Base-by-base conservation (phyloP, 192 early-diverging fungal genomes). In the Coemansia sp. region DNA sequence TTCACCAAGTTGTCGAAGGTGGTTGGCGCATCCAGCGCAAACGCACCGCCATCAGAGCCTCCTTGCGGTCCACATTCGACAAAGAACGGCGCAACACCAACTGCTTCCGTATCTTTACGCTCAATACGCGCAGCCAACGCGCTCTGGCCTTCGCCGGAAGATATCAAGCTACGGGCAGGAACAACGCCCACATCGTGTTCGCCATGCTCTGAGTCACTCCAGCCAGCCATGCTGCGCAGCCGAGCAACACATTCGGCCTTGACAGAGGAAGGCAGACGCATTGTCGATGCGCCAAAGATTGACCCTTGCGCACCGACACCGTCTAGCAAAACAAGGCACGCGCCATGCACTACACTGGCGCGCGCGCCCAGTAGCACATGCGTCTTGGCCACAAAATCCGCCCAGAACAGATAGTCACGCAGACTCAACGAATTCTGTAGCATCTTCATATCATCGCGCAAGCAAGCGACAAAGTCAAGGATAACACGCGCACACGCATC, bases 341-440 rank as follows among this genome's bases (percentile, higher is more conserved):
- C 95, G 58, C 97, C 97, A 65, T 98, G 93, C 4, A 91, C 81
- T 56, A 94, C 92, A 9, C 90, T 70, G 20, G 79, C 65, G 7
- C 62, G 61, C 2, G 84, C 57, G 30, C 74, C 82, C 61, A 94
- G 63, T 8, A 80, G 59, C 2, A 31, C 64, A 61, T 79, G 75
- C 13, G 86, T 82, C 15, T 68, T 69, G 37, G 83, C 86, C 31
- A 97, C 82, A 75, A 99, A 98, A 7, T 85, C 85, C 10, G 91
- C 91, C 97, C 97, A 99, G 3, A 93, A 84, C 51, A 99, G 78
- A 51, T 96, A 92, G 75, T 99, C 97, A 49, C 97, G 83, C 68
- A 99, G 67, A 65, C 90, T 91, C 45, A 95, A 84, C 40, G 87
- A 71, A 9, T 74, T 68, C 56, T 75, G 58, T 34, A 74, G 52